These are phyloP conservation scores for Prunus mongolica DNA, from an alignment of 306 rosid species.

Conservation along the genomic window DNA sequence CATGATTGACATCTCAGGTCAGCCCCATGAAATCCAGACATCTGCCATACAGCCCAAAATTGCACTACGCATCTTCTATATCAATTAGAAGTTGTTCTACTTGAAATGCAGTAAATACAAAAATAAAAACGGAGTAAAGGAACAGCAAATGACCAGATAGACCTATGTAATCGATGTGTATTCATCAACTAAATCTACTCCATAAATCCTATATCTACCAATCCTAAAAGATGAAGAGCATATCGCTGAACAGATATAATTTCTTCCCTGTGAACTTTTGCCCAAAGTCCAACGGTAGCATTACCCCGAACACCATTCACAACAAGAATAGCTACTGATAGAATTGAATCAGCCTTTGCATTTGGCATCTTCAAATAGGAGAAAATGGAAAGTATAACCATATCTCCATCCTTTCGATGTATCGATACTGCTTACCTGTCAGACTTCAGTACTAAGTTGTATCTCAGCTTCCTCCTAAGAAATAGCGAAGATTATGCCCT, in stretches of 20 bases:
- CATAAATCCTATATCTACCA: neutral
- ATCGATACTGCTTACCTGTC: slow-evolving; percentile 23
- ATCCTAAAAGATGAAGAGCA: neutral
- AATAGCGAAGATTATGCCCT: slow-evolving; percentile 26
- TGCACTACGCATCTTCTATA: no score
- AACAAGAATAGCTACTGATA: neutral
- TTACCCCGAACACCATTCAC: neutral
- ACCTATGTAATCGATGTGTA: neutral
- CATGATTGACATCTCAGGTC: no score
- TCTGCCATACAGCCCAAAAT: no score
- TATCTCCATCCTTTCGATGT: neutral
- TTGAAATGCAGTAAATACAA: no score
- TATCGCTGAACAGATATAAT: neutral
- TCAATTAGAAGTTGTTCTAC: no score
- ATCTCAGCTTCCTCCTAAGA: slow-evolving; percentile 39
- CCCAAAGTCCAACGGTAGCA: slow-evolving; percentile 24
- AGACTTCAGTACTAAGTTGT: slow-evolving; percentile 27
- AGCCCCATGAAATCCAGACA: no score
- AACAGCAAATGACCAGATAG: neutral
- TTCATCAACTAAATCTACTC: neutral
- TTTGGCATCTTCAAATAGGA: neutral
- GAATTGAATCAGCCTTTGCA: neutral
- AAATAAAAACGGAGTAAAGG: no score
- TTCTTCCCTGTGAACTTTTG: slow-evolving; percentile 19
- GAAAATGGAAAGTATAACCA: neutral